These are phyloP conservation scores for Cladophialophora carrionii DNA, from an alignment of 2,329 filamentous ascomycete genomes.

Conservation along the genomic window DNA sequence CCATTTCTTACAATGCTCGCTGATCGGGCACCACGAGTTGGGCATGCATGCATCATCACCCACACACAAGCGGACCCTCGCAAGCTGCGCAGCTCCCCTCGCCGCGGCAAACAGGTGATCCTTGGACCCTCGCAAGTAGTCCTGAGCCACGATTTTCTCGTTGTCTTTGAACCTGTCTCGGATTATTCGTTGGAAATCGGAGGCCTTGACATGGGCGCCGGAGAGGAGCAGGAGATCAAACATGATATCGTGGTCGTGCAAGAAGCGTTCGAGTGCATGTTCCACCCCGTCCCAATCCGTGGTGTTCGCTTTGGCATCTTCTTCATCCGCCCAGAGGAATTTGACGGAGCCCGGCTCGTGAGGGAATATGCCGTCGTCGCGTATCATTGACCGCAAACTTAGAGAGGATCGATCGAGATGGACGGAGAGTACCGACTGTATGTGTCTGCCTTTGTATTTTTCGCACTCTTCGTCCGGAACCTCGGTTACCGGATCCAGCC, in stretches of 20 bases:
- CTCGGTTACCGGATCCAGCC: constrained; percentile 10
- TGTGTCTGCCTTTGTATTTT: constrained; percentile 20
- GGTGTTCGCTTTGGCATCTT: constrained; percentile 3
- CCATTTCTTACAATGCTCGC: constrained; percentile 18
- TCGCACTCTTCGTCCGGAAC: constrained; percentile 18
- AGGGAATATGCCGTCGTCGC: constrained; percentile 15
- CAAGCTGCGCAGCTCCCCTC: constrained; percentile 15
- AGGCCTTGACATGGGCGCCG: constrained; percentile 11
- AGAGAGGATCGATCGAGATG: constrained; percentile 19
- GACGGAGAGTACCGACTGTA: constrained; percentile 21
- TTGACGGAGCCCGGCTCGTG: constrained; percentile 8
- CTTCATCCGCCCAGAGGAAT: constrained; percentile 15
- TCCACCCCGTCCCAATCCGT: constrained; percentile 18
- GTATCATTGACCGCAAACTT: constrained; percentile 17
- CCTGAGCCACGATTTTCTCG: constrained; percentile 17
- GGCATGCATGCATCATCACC: constrained; percentile 8
- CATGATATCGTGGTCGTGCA: constrained; percentile 11
- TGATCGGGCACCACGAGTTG: constrained; percentile 17
- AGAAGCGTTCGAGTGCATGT: constrained; percentile 10
- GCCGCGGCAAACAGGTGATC: constrained; percentile 18
- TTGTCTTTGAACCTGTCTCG: constrained; percentile 18
- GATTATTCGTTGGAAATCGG: constrained; percentile 18
- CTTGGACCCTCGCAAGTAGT: constrained; percentile 13
- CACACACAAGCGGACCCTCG: constrained; percentile 9
- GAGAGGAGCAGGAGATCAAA: constrained; percentile 20